phyloP scores from a whole-genome alignment of 2,329 filamentous ascomycete genomes.

The Ophiocordyceps australis region DNA sequence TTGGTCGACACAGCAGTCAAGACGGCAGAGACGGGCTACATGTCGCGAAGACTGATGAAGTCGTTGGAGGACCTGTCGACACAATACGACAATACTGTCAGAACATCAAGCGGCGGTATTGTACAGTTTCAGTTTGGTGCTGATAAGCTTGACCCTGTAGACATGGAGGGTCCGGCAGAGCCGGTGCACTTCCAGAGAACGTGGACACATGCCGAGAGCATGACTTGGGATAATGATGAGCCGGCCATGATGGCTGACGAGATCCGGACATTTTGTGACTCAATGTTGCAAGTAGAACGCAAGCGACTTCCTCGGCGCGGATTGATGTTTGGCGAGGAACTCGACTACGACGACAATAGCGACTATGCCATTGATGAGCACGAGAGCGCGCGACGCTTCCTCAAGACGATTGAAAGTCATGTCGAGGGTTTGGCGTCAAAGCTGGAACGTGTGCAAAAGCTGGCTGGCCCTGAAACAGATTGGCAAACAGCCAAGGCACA shows the following conservation, averaged over 20 bases:
- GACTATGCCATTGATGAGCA: constrained; percentile 57
- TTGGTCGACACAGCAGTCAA: constrained; percentile 97
- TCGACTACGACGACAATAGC: constrained; percentile 52
- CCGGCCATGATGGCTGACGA: constrained; percentile 55
- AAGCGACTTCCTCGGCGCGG: constrained; percentile 42
- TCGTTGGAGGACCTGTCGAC: constrained; percentile 88
- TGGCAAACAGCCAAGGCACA: constrained; percentile 16
- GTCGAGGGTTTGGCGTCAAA: constrained; percentile 44
- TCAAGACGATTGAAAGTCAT: constrained; percentile 60
- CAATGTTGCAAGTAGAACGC: constrained; percentile 50
- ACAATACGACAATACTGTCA: constrained; percentile 85
- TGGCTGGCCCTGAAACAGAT: constrained; percentile 27
- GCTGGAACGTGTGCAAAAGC: constrained; percentile 32
- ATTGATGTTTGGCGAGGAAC: constrained; percentile 35
- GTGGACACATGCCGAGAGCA: constrained; percentile 60
- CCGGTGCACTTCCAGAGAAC: constrained; percentile 87
- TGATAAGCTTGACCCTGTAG: constrained; percentile 85
- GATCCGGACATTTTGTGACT: constrained; percentile 49
- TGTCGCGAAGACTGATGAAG: constrained; percentile 97
- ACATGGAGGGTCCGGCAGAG: constrained; percentile 90
- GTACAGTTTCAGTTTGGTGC: constrained; percentile 97
- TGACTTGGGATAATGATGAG: constrained; percentile 67
- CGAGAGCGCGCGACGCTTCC: constrained; percentile 69
- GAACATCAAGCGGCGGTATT: constrained; percentile 73
- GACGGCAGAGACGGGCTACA: constrained; percentile 96